Conservation (phyloP, 2,329 filamentous ascomycete genomes). For the Verticillium nubilum region DNA sequence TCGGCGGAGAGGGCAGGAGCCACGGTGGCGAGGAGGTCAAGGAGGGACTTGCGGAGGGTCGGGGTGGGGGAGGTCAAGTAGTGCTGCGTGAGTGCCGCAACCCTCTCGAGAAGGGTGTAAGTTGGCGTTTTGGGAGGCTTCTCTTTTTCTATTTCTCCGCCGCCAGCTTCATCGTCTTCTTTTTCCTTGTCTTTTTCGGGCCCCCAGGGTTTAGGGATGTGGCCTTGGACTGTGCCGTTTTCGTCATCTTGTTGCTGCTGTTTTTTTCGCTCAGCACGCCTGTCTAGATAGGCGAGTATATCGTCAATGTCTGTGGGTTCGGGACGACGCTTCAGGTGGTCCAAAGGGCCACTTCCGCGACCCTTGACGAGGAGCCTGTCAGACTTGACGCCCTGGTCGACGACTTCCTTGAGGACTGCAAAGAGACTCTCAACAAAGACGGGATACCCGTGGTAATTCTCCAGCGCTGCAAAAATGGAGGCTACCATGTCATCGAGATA, state of each 20-base stretch:
- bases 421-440: constrained; percentile 82
- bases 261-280: constrained; percentile 34
- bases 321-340: constrained; percentile 35
- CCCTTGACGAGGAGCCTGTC: constrained; percentile 41
- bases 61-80: constrained; percentile 84
- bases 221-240: constrained; percentile 27
- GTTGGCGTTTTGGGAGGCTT: constrained; percentile 68
- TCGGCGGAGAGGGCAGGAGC: constrained; percentile 67
- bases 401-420: constrained; percentile 72
- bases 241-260: constrained; percentile 21
- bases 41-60: constrained; percentile 69
- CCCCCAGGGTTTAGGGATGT: constrained; percentile 29
- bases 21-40: constrained; percentile 70
- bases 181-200: constrained; percentile 6
- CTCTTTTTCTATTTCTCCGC: constrained; percentile 27
- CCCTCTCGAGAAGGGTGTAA: constrained; percentile 74
- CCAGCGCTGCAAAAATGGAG: constrained; percentile 87
- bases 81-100: constrained; percentile 79
- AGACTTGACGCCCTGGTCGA: constrained; percentile 70
- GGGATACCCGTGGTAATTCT: constrained; percentile 91
- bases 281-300: constrained; percentile 55
- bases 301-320: constrained; percentile 32
- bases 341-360: constrained; percentile 23
- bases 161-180: constrained; percentile 12
- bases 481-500: constrained; percentile 89